These are phyloP conservation scores for Suillus placidus DNA, from an alignment of 768 basidiomycete genomes.

Conservation along the genomic window DNA sequence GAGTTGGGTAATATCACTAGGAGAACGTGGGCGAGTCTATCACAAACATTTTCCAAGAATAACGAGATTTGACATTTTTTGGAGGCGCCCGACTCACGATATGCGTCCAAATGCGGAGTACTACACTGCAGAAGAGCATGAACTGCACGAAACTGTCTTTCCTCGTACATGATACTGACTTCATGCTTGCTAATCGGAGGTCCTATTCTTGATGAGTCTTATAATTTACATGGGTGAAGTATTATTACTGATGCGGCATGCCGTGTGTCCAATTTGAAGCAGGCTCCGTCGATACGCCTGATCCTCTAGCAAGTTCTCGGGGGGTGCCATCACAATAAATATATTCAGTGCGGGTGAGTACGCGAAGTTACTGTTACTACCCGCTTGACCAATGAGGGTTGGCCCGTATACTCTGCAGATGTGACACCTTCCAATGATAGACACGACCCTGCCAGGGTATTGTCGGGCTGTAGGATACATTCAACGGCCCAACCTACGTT, in stretches of 20 bases:
- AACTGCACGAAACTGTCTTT: neutral
- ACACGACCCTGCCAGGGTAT: neutral
- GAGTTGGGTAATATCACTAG: neutral
- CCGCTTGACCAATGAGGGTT: neutral
- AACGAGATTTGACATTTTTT: neutral
- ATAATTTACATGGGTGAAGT: neutral
- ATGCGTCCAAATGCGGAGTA: neutral
- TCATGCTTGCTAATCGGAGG: neutral
- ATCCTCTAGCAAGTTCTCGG: neutral
- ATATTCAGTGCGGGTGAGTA: neutral
- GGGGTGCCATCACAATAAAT: neutral
- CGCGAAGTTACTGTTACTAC: neutral
- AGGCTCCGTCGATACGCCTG: neutral
- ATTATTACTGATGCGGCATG: no score
- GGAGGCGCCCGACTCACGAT: neutral
- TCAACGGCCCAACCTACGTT: neutral
- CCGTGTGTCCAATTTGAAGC: neutral
- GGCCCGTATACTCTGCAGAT: neutral
- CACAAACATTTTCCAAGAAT: neutral
- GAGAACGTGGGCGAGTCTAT: neutral
- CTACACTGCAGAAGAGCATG: neutral
- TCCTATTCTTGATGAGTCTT: neutral
- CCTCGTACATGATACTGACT: neutral
- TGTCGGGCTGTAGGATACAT: neutral
- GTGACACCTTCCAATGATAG: neutral